These are phyloP conservation scores for Hygrophorus pudorinus DNA, from an alignment of 768 basidiomycete species.

Conservation along the genomic window DNA sequence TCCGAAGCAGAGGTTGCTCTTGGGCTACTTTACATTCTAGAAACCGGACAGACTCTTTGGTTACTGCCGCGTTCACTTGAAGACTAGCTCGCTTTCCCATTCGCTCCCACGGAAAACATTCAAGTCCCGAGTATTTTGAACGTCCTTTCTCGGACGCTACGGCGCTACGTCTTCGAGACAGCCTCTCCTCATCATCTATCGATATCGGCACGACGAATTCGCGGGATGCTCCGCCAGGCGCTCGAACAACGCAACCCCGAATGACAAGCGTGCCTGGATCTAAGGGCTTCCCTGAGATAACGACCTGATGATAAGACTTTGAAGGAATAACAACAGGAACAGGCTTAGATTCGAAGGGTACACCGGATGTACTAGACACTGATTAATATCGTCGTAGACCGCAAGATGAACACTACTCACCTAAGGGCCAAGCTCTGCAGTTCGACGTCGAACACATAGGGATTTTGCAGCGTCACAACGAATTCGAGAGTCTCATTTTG, in stretches of 20 bases:
- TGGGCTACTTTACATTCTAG: conserved; percentile 78
- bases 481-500: conserved; percentile 81
- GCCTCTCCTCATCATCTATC: conserved; percentile 59
- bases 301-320: conserved; percentile 61
- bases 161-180: conserved; percentile 46
- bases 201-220: conserved; percentile 72
- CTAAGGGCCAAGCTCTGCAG: conserved; percentile 73
- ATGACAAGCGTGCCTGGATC: conserved; percentile 59
- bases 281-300: conserved; percentile 56
- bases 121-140: conserved; percentile 66
- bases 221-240: conserved; percentile 57
- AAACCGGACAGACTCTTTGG: conserved; percentile 35
- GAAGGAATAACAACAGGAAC: conserved; percentile 63
- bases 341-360: conserved; percentile 56
- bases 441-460: conserved; percentile 87
- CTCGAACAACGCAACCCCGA: conserved; percentile 71
- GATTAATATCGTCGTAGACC: neutral
- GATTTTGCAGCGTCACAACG: conserved; percentile 78
- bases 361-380: conserved; percentile 64
- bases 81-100: conserved; percentile 27
- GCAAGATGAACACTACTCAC: conserved; percentile 28
- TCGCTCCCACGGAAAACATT: conserved; percentile 55
- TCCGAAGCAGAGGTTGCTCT: conserved; percentile 79
- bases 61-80: conserved; percentile 12
- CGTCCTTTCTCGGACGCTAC: conserved; percentile 58